Base-by-base conservation (phyloP, 352 stramenopile species). In the Phytopythium sindhum region DNA sequence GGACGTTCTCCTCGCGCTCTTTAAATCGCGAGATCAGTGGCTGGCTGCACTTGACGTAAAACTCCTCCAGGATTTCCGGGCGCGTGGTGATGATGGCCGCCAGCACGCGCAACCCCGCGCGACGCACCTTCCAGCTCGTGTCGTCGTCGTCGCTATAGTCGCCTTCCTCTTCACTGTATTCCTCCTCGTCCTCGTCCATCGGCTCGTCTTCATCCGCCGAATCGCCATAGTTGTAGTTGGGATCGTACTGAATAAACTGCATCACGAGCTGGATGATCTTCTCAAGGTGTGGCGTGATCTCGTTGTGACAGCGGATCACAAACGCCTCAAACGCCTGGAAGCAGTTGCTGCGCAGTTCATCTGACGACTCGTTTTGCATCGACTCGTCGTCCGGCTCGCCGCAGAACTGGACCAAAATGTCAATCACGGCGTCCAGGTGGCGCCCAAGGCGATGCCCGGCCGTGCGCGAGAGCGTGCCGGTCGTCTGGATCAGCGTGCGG, bases 1-100 rank as follows among this genome's bases (percentile, higher is more conserved):
- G 95, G 55, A 99, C 98, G 73, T 99, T 99, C 65, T 99, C 97
- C 80, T 99, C 97, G 42, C 97, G 85, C 78, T 99, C 97, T 73
- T 97, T 97, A 69, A 98, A 97, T 19, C 91, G 80, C 19, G 72
- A 86, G 48, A 98, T 91, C 51, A 98, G 69, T 51, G 77, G 70
- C 66, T 92, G 83, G 24, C 76, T 90, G 33, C 94, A 94, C 60
- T 84, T 88, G 39, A 79, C 81, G 72, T 96, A 97, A 15, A 98
- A 67, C 19, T 87, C 66, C 56, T 95, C 79, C 35, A 98, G 70
- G 41, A 96, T 68, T 60, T 98, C 91, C 15, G 87, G 64, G 3
- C 92, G 81, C 9, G 90, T 90, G 60, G 90, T 91, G 23, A 99
- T 95, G 53, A 98, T 81, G 11, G 95, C 93, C 39, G 86, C 88